A percentile compares a stretch with the other conserved stretches of the same genome.
Conservation (phyloP, 2,329 filamentous ascomycete genomes). For the Thielaviopsis ethacetica region DNA sequence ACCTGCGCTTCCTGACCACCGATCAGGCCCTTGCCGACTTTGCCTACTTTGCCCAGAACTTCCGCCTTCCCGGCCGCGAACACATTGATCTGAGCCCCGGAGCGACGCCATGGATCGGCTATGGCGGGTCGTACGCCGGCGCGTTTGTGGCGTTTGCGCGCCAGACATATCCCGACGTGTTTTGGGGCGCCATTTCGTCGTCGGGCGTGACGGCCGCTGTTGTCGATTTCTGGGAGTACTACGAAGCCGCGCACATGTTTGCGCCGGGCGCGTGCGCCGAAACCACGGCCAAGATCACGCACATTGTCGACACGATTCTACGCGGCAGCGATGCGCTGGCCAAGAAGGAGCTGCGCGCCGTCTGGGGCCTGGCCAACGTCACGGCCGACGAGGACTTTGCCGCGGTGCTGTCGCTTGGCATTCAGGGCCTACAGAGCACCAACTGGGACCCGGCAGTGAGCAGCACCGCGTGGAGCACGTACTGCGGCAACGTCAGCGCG, state of each 20-base stretch:
- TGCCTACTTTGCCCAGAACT: conserved; percentile 61
- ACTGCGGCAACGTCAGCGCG: conserved; percentile 31
- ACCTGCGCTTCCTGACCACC: conserved; percentile 65
- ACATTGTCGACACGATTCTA: conserved; percentile 35
- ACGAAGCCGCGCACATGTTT: conserved; percentile 32
- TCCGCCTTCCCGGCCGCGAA: conserved; percentile 55
- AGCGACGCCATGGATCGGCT: conserved; percentile 56
- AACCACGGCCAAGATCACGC: conserved; percentile 40
- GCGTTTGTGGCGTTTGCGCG: conserved; percentile 63
- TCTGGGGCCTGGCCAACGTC: conserved; percentile 31
- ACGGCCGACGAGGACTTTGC: conserved; percentile 31
- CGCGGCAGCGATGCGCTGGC: conserved; percentile 22
- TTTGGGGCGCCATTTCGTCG: conserved; percentile 64
- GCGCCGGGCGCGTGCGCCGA: conserved; percentile 44
- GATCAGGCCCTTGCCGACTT: conserved; percentile 71
- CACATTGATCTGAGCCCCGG: conserved; percentile 48
- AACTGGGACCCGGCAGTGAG: conserved; percentile 38
- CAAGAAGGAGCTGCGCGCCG: conserved; percentile 27
- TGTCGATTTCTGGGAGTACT: conserved; percentile 56
- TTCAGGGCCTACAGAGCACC: conserved; percentile 27
- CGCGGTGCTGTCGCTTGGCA: conserved; percentile 23
- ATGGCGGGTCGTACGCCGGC: conserved; percentile 74
- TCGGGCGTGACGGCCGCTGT: conserved; percentile 67
- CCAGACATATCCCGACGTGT: conserved; percentile 60
- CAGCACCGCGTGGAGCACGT: conserved; percentile 25